Evolutionary conservation across 1,139 yeast genomes (phyloP).

Genomic region (Kluyveromyces marxianus): DNA sequence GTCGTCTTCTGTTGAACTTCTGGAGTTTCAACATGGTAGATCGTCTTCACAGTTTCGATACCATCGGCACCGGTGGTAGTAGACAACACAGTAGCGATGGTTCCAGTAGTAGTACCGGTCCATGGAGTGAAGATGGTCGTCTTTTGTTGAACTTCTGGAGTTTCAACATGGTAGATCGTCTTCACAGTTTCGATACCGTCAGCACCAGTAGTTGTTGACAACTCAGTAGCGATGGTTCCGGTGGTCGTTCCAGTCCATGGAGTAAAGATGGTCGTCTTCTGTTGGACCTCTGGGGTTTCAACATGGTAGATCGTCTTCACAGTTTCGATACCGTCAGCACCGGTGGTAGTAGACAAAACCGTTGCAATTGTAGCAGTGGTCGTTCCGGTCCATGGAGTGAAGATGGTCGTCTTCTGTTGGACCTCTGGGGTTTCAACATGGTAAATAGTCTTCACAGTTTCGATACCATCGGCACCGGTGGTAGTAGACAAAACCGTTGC

Average conservation of each 20-base stretch:
- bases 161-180: background rate
- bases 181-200: background rate
- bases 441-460: too few species aligned
- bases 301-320: conserved; percentile 8
- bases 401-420: conserved; percentile 6
- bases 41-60: background rate
- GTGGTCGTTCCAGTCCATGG: background rate
- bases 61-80: background rate
- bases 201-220: background rate
- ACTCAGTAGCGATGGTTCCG: background rate
- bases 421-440: conserved; percentile 13
- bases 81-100: background rate
- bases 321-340: conserved; percentile 8
- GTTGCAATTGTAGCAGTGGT: conserved; percentile 10
- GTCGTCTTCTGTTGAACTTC: conserved; percentile 3
- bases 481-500: too few species aligned
- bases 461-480: too few species aligned
- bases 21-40: conserved; percentile 12
- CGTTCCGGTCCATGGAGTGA: conserved; percentile 10
- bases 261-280: background rate
- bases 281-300: conserved; percentile 4
- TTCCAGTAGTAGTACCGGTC: background rate
- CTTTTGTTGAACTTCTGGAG: background rate
- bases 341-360: conserved; percentile 1
- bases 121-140: background rate